Evolutionary conservation across 2,329 filamentous ascomycete species (phyloP).

Genomic region (Helotiales sp.): DNA sequence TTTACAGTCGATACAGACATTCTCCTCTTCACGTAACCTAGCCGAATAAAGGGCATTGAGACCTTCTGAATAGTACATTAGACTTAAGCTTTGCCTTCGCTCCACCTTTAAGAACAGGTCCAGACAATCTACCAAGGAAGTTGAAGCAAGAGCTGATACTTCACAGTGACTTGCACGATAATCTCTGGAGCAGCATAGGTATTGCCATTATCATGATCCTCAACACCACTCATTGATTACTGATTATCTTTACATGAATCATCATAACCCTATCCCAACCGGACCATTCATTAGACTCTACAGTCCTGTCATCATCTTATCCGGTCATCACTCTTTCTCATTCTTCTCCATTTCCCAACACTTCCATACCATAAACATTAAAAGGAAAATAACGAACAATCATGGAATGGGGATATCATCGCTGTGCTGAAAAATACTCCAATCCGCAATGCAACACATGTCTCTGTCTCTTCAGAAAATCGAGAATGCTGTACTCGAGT

Average conservation of each 20-base stretch:
- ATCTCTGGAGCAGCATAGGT: too few relatives aligned
- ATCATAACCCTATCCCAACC: conserved; percentile 3
- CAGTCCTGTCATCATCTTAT: background rate
- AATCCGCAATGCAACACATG: conserved; percentile 21
- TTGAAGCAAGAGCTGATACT: too few relatives aligned
- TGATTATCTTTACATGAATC: conserved; percentile 23
- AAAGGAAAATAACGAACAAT: conserved; percentile 3
- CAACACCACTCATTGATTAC: conserved; percentile 6
- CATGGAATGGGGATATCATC: conserved; percentile 31
- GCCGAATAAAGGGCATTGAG: too few relatives aligned
- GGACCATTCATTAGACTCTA: background rate
- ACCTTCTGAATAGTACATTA: too few relatives aligned
- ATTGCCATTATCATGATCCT: background rate
- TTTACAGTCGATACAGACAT: too few relatives aligned
- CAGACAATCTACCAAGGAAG: too few relatives aligned
- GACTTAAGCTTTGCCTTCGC: too few relatives aligned
- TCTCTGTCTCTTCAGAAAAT: conserved; percentile 5
- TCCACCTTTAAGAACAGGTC: too few relatives aligned
- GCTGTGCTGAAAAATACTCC: conserved; percentile 20
- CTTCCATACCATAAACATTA: background rate
- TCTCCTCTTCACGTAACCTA: too few relatives aligned
- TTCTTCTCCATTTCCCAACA: background rate
- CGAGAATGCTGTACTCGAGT: background rate
- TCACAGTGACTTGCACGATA: too few relatives aligned
- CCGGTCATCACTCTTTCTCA: background rate